Percentiles rank a stretch among this genome's conserved stretches.
phyloP scores from a whole-genome alignment of 2,329 filamentous ascomycete genomes.

The Sordariomycetes sp. region DNA sequence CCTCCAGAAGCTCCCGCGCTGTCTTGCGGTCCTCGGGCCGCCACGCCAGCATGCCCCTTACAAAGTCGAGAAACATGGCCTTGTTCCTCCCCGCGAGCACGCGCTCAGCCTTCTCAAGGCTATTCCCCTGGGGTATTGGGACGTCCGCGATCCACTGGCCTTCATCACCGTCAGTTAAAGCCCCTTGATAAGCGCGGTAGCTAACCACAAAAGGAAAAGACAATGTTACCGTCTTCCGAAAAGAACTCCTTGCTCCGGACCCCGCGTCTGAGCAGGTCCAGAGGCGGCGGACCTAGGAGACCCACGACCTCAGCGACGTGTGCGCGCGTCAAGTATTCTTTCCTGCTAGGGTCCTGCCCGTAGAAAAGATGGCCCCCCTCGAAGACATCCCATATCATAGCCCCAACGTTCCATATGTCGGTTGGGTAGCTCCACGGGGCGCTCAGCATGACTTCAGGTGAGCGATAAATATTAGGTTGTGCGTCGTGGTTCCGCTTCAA shows the following conservation, averaged over 20 bases:
- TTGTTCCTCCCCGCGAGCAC: slow-evolving; percentile 11
- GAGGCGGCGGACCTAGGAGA: slow-evolving; percentile 15
- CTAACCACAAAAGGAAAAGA: not conserved
- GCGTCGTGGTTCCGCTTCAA: slow-evolving; percentile 13
- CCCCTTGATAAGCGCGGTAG: too few relatives aligned
- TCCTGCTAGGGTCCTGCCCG: slow-evolving; percentile 7
- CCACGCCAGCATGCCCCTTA: slow-evolving; percentile 15
- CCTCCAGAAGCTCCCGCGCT: slow-evolving; percentile 8
- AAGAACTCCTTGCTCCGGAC: slow-evolving; percentile 11
- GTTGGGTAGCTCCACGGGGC: slow-evolving; percentile 18
- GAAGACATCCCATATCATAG: slow-evolving; percentile 18
- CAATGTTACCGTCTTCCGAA: slow-evolving; percentile 11
- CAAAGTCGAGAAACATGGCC: slow-evolving; percentile 10
- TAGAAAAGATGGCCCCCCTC: slow-evolving; percentile 16
- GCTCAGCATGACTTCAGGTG: slow-evolving; percentile 18
- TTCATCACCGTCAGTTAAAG: not conserved
- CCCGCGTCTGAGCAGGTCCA: slow-evolving; percentile 12
- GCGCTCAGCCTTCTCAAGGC: slow-evolving; percentile 4
- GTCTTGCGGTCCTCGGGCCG: slow-evolving; percentile 15
- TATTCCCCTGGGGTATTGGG: slow-evolving; percentile 7
- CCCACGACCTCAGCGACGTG: slow-evolving; percentile 18
- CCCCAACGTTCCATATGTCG: slow-evolving; percentile 16
- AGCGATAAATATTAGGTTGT: slow-evolving; percentile 18
- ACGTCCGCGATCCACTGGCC: slow-evolving; percentile 10
- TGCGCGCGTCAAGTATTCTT: slow-evolving; percentile 12